Percentiles rank a stretch among this genome's conserved stretches.
Conservation (phyloP, 2,329 filamentous ascomycete genomes). For the Penicillium palitans region DNA sequence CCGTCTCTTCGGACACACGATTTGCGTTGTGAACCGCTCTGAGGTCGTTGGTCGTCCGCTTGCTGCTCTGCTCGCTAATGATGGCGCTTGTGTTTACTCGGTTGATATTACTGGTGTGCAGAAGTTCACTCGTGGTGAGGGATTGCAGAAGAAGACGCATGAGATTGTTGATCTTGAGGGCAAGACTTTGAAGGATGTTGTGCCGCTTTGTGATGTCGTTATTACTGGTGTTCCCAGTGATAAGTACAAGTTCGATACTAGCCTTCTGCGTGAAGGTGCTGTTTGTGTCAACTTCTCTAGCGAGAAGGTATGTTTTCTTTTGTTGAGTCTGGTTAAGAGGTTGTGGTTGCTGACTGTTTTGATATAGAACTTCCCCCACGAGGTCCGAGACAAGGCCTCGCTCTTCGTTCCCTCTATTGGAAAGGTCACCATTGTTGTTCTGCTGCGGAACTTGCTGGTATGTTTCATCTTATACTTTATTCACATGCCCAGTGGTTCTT, state of each 20-base stretch:
- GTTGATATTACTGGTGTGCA: constrained; percentile 91
- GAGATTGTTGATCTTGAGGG: constrained; percentile 81
- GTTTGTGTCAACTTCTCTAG: constrained; percentile 99
- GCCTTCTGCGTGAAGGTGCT: constrained; percentile 80
- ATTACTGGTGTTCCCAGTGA: constrained; percentile 90
- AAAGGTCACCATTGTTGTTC: constrained; percentile 92
- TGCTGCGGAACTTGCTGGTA: constrained; percentile 86
- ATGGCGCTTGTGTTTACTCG: constrained; percentile 92
- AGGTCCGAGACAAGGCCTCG: constrained; percentile 90
- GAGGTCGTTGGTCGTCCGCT: constrained; percentile 94
- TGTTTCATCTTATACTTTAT: constrained; percentile 38
- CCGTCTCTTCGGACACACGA: constrained; percentile 86
- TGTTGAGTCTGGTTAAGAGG: background rate
- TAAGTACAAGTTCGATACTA: constrained; percentile 83
- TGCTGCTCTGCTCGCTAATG: constrained; percentile 90
- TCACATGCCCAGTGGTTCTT: background rate
- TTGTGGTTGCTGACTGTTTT: background rate
- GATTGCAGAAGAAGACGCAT: constrained; percentile 80
- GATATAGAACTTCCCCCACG: constrained; percentile 75
- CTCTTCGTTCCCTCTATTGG: constrained; percentile 97
- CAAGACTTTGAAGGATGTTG: constrained; percentile 75
- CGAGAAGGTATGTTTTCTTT: constrained; percentile 60
- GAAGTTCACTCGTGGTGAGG: constrained; percentile 84
- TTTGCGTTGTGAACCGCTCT: constrained; percentile 93
- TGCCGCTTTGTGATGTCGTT: constrained; percentile 88